Evolutionary conservation across 805 yeast genomes (phyloP).

Genomic region (Clavispora santaluciae): DNA sequence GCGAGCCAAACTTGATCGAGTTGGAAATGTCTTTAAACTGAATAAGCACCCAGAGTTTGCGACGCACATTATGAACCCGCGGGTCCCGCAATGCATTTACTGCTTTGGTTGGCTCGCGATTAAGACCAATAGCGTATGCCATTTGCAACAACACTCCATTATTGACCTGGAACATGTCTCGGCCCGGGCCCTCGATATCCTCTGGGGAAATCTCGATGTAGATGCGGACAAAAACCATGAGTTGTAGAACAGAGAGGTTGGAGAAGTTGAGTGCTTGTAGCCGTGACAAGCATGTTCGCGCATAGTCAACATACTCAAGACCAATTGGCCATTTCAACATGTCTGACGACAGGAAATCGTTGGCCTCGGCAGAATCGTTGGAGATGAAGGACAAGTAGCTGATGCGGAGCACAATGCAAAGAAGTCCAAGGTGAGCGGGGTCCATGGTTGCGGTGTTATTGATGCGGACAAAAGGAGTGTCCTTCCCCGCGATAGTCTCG

Average conservation of each 20-base stretch:
- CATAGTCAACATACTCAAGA: constrained; percentile 14
- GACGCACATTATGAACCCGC: constrained; percentile 10
- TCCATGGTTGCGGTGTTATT: constrained; percentile 3
- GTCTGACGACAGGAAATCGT: neutral
- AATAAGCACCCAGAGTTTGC: constrained; percentile 15
- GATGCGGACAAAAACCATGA: constrained; percentile 8
- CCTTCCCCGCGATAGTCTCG: neutral
- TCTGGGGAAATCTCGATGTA: constrained; percentile 16
- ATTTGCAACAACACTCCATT: constrained; percentile 14
- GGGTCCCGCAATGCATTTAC: constrained; percentile 5
- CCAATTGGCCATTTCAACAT: constrained; percentile 11
- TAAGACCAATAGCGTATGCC: constrained; percentile 13
- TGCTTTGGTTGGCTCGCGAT: constrained; percentile 12
- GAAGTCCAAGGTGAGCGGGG: constrained; percentile 10
- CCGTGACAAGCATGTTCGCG: constrained; percentile 12
- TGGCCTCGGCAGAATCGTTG: constrained; percentile 3
- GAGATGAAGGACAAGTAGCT: constrained; percentile 14
- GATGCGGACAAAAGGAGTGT: neutral
- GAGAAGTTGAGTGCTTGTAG: constrained; percentile 9
- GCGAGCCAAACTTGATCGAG: constrained; percentile 13
- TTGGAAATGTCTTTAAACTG: constrained; percentile 9
- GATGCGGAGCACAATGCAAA: constrained; percentile 13
- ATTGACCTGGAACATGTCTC: constrained; percentile 13
- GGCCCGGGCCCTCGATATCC: constrained; percentile 15
- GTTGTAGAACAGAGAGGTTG: constrained; percentile 10